Conservation (phyloP, 2,329 filamentous ascomycete species). For the Monilinia laxa region DNA sequence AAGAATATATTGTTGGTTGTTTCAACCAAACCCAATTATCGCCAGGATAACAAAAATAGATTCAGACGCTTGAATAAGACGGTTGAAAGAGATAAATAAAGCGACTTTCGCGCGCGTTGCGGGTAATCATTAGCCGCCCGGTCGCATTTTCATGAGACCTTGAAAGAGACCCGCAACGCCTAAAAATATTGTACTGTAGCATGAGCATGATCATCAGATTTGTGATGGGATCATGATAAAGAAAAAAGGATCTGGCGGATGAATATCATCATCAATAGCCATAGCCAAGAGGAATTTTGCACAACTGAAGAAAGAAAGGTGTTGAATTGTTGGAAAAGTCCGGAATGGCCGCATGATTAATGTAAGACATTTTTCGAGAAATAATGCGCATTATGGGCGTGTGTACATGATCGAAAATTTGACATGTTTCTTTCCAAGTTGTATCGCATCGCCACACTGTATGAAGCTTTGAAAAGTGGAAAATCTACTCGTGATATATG, state of each 20-base stretch:
- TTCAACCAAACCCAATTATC: slow-evolving; percentile 2
- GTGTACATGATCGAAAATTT: slow-evolving; percentile 11
- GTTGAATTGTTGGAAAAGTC: slow-evolving; percentile 10
- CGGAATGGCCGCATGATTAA: slow-evolving; percentile 22
- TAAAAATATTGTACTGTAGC: neutral
- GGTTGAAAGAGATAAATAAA: slow-evolving; percentile 8
- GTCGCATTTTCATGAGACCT: slow-evolving; percentile 18
- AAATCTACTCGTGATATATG: slow-evolving; percentile 19
- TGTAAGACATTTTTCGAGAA: slow-evolving; percentile 19
- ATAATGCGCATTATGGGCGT: slow-evolving; percentile 1
- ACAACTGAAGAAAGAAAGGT: neutral
- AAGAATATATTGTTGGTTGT: neutral
- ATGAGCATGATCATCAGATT: slow-evolving; percentile 17
- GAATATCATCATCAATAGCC: neutral
- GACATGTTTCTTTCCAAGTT: neutral
- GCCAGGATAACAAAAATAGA: slow-evolving; percentile 19
- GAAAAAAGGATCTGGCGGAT: neutral
- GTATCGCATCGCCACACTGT: slow-evolving; percentile 19
- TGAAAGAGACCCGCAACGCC: slow-evolving; percentile 15
- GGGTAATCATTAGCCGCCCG: slow-evolving; percentile 20
- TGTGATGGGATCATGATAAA: slow-evolving; percentile 5
- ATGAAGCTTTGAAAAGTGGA: slow-evolving; percentile 12
- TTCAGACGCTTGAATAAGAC: slow-evolving; percentile 18
- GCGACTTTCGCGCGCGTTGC: slow-evolving; percentile 19
- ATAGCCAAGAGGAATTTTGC: slow-evolving; percentile 15